Evolutionary conservation across 352 stramenopile species (phyloP).

Genomic region (Globisporangium cylindrosporum): DNA sequence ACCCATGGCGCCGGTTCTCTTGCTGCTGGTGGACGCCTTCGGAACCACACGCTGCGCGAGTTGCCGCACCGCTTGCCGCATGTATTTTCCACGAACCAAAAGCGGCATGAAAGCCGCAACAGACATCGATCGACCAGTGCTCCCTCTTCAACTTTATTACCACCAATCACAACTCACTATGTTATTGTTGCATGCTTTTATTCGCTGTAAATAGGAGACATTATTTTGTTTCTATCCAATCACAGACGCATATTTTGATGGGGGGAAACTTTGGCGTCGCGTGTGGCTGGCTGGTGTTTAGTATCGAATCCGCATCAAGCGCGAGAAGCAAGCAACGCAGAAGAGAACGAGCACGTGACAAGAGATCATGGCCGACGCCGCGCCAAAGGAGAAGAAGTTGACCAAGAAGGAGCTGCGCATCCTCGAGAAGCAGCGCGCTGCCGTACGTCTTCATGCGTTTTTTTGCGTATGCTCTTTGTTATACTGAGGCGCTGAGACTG

Average conservation of each 20-base stretch:
- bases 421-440: conserved; percentile 81
- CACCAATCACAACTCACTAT: background rate
- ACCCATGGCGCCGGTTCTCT: background rate
- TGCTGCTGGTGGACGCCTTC: background rate
- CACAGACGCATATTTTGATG: background rate
- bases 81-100: conserved; percentile 10
- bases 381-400: conserved; percentile 78
- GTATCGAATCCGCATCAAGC: conserved; percentile 9
- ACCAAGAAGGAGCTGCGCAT: conserved; percentile 91
- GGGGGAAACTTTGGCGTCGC: background rate
- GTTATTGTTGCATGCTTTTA: background rate
- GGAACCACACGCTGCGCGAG: background rate
- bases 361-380: conserved; percentile 45
- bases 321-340: background rate
- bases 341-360: conserved; percentile 10
- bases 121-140: background rate
- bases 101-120: background rate
- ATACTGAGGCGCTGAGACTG: background rate
- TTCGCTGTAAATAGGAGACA: background rate
- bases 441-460: conserved; percentile 29
- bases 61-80: conserved; percentile 7
- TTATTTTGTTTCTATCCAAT: background rate
- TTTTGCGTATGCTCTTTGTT: conserved; percentile 1
- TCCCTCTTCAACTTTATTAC: conserved; percentile 1
- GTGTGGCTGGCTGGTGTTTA: conserved; percentile 11